A percentile compares a stretch with the other conserved stretches of the same genome.
These are phyloP conservation scores for Nakazawaea peltata DNA, from an alignment of 805 yeast species.

Conservation along the genomic window DNA sequence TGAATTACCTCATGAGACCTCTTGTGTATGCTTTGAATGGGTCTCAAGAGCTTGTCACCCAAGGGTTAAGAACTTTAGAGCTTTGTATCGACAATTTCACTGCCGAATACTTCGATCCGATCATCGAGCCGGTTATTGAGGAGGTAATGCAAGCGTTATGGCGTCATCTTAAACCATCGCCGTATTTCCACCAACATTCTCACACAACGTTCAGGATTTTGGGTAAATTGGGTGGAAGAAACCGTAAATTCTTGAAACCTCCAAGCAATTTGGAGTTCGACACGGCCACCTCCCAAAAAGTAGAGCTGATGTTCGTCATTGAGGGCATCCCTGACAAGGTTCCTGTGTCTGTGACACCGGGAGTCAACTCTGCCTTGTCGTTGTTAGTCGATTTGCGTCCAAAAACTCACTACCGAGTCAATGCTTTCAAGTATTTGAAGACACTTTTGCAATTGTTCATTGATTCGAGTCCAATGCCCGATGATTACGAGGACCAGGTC, in stretches of 20 bases:
- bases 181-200: constrained; percentile 90
- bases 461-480: constrained; percentile 43
- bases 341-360: constrained; percentile 77
- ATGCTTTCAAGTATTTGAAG: constrained; percentile 69
- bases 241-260: constrained; percentile 75
- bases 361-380: constrained; percentile 68
- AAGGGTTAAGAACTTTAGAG: constrained; percentile 91
- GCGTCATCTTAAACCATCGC: constrained; percentile 85
- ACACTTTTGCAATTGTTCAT: constrained; percentile 62
- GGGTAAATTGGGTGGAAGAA: constrained; percentile 95
- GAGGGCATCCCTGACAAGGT: constrained; percentile 58
- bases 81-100: constrained; percentile 94
- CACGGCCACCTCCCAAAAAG: constrained; percentile 51
- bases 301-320: constrained; percentile 59
- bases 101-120: constrained; percentile 95
- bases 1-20: constrained; percentile 84
- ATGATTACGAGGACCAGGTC: constrained; percentile 33
- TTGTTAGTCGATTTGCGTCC: constrained; percentile 62
- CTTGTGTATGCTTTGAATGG: constrained; percentile 86
- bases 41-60: constrained; percentile 83
- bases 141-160: constrained; percentile 92
- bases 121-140: constrained; percentile 90
- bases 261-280: constrained; percentile 56
- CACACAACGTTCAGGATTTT: constrained; percentile 89
- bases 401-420: constrained; percentile 59